These are phyloP conservation scores for Astrothelium subdiscretum DNA, from an alignment of 495 filamentous ascomycete species.

Conservation along the genomic window DNA sequence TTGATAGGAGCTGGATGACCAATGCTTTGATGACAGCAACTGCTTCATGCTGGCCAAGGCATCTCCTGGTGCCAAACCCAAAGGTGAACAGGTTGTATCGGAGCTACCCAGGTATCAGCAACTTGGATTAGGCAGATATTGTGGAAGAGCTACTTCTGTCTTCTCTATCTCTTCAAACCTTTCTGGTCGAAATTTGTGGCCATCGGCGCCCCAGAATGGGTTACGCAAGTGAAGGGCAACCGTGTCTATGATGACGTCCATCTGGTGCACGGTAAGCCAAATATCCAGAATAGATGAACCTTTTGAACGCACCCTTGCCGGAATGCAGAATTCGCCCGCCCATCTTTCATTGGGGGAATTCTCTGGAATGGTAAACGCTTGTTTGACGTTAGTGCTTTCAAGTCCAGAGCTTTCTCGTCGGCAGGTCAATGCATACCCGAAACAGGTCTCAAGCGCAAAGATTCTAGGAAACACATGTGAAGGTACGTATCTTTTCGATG, in stretches of 20 bases:
- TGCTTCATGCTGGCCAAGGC: conserved; percentile 5
- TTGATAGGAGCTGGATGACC: not conserved
- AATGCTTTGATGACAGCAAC: conserved; percentile 4
- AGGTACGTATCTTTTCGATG: conserved; percentile 18
- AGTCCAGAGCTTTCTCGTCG: not conserved
- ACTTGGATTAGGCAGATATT: not conserved
- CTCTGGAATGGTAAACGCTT: not conserved
- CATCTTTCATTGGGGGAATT: not conserved
- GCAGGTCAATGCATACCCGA: conserved; percentile 7
- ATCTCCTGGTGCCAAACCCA: conserved; percentile 8
- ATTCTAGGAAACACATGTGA: conserved; percentile 24
- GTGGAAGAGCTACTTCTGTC: not conserved
- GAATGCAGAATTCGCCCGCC: not conserved
- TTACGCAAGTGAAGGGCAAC: conserved; percentile 27
- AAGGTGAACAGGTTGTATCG: conserved; percentile 12
- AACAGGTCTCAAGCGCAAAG: conserved; percentile 27
- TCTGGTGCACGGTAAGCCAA: conserved; percentile 2
- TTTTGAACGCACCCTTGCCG: not conserved
- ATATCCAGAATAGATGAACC: not conserved
- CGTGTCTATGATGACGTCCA: conserved; percentile 29
- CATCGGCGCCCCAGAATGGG: conserved; percentile 27
- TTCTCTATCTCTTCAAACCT: conserved; percentile 4
- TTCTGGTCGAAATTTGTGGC: conserved; percentile 16
- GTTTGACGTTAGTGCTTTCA: not conserved
- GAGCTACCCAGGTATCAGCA: not conserved